Percentiles rank a stretch among this genome's conserved stretches.
phyloP scores from a whole-genome alignment of 768 basidiomycete genomes.

The Holtermanniella nyarrowii region DNA sequence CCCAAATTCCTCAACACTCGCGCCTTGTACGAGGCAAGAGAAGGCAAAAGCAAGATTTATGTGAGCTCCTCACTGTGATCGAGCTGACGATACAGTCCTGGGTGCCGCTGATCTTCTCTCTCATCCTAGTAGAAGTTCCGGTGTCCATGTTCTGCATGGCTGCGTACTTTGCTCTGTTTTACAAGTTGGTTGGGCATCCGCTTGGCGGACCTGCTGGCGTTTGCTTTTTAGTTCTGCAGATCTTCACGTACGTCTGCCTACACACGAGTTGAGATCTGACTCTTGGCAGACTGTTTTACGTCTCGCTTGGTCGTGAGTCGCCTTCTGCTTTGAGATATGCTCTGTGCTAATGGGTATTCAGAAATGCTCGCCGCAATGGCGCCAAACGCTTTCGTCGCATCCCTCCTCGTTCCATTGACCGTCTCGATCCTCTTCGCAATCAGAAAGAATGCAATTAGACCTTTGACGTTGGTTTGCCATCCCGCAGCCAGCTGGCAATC shows the following conservation, averaged over 20 bases:
- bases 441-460: conserved; percentile 5
- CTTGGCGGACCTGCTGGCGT: conserved; percentile 6
- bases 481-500: neutral
- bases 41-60: conserved; percentile 18
- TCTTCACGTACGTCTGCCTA: neutral
- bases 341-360: neutral
- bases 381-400: neutral
- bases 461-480: conserved; percentile 1
- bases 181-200: conserved; percentile 16
- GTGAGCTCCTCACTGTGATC: neutral
- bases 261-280: no score
- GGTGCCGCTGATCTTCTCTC: conserved; percentile 1
- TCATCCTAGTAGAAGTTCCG: conserved; percentile 6
- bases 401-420: conserved; percentile 10
- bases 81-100: neutral
- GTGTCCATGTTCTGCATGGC: neutral
- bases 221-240: neutral
- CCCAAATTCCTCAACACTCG: conserved; percentile 19
- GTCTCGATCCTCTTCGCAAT: conserved; percentile 12
- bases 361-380: neutral
- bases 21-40: conserved; percentile 21
- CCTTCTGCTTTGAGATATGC: no score
- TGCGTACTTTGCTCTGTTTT: conserved; percentile 4
- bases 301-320: neutral
- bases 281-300: neutral